These are phyloP conservation scores for Botrytis paeoniae DNA, from an alignment of 2,329 filamentous ascomycete genomes.

Conservation along the genomic window DNA sequence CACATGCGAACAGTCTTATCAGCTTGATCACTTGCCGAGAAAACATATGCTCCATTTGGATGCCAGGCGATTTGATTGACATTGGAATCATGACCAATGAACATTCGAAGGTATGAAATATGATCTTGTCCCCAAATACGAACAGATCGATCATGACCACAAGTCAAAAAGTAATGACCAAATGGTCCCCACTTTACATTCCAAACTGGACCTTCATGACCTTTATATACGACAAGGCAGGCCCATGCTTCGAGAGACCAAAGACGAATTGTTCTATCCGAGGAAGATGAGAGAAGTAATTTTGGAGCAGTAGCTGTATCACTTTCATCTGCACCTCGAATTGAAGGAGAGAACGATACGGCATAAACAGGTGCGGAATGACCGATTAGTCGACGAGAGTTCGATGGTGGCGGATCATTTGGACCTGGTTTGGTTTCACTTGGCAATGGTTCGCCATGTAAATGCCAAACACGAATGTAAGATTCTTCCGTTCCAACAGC, in stretches of 20 bases:
- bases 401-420: conserved; percentile 62
- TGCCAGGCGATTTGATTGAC: conserved; percentile 94
- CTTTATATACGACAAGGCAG: conserved; percentile 92
- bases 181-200: conserved; percentile 87
- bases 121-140: conserved; percentile 92
- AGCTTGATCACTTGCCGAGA: conserved; percentile 81
- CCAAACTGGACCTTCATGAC: conserved; percentile 86
- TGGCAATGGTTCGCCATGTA: conserved; percentile 78
- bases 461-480: conserved; percentile 90
- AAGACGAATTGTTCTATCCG: conserved; percentile 82
- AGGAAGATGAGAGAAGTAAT: conserved; percentile 81
- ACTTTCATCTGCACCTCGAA: conserved; percentile 31
- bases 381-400: conserved; percentile 75
- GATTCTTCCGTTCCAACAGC: conserved; percentile 90
- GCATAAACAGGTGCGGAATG: conserved; percentile 88
- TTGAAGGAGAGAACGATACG: conserved; percentile 71
- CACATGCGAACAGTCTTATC: conserved; percentile 97
- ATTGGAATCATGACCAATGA: conserved; percentile 88
- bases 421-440: conserved; percentile 61
- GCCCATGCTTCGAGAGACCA: conserved; percentile 92
- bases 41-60: conserved; percentile 88
- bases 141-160: conserved; percentile 84
- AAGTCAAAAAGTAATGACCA: conserved; percentile 90
- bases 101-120: conserved; percentile 80
- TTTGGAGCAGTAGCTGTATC: conserved; percentile 57